Conservation (phyloP, 202 grass and related monocot genomes). For the Zoysia matrella region DNA sequence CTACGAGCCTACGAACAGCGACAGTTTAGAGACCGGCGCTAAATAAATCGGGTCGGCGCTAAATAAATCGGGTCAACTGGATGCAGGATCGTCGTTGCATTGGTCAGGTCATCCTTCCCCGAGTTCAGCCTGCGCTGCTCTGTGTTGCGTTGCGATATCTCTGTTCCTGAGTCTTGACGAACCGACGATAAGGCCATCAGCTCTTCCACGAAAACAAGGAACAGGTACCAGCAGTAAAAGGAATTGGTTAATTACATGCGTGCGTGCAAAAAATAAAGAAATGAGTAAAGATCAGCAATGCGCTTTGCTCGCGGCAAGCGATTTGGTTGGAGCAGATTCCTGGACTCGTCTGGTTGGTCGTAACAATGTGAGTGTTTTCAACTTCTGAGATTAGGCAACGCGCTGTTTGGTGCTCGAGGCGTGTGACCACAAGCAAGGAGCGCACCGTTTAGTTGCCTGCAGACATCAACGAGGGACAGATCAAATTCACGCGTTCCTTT, state of each 20-base stretch:
- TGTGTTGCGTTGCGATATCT: slow-evolving; percentile 28
- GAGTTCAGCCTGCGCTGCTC: background rate
- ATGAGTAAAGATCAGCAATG: too few relatives aligned
- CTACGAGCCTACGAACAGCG: background rate
- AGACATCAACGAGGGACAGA: background rate
- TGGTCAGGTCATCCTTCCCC: slow-evolving; percentile 7
- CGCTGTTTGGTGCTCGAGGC: slow-evolving; percentile 3
- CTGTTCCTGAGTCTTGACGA: slow-evolving; percentile 6
- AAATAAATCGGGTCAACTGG: background rate
- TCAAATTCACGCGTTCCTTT: background rate
- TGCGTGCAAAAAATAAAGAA: too few relatives aligned
- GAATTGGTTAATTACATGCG: too few relatives aligned
- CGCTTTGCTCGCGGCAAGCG: too few relatives aligned
- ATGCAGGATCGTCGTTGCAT: background rate
- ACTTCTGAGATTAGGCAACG: background rate
- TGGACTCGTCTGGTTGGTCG: too few relatives aligned
- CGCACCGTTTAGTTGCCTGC: background rate
- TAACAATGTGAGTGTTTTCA: background rate
- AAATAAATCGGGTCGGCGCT: background rate
- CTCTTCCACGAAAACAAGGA: background rate
- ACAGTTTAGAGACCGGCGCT: background rate
- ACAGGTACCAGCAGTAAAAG: background rate
- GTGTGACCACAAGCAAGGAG: background rate
- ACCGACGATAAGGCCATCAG: background rate
- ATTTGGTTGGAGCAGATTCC: too few relatives aligned